Evolutionary conservation across 768 basidiomycete species (phyloP).

Genomic region (Termitomyces eurrhizus): DNA sequence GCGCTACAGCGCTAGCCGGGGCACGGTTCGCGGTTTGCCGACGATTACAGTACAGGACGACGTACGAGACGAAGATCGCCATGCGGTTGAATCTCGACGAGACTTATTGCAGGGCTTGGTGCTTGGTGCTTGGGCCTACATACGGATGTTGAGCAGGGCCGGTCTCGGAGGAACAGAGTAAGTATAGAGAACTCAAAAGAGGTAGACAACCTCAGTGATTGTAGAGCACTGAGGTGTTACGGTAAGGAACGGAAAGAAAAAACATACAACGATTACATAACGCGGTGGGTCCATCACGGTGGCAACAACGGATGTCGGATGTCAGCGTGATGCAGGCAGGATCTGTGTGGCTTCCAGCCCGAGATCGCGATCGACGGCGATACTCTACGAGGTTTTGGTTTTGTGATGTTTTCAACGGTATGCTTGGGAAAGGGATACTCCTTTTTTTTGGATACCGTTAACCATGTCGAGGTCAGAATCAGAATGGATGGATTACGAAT

Average conservation of each 20-base stretch:
- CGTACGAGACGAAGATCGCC: slow-evolving; percentile 30
- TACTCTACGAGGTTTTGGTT: slow-evolving; percentile 28
- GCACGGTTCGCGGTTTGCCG: slow-evolving; percentile 17
- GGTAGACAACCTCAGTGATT: too few species aligned
- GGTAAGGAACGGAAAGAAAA: too few species aligned
- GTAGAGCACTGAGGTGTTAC: too few species aligned
- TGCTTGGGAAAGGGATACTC: not conserved
- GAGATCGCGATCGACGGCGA: slow-evolving; percentile 36
- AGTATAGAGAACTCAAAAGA: too few species aligned
- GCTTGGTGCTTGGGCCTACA: slow-evolving; percentile 25
- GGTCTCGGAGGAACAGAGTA: too few species aligned
- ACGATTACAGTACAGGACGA: slow-evolving; percentile 23
- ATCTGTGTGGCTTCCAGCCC: slow-evolving; percentile 37
- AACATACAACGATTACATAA: too few species aligned
- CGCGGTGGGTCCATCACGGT: too few species aligned
- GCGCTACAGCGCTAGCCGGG: slow-evolving; percentile 23
- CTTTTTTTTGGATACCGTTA: not conserved
- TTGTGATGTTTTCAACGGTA: slow-evolving; percentile 32
- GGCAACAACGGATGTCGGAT: too few species aligned
- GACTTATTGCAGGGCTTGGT: slow-evolving; percentile 29
- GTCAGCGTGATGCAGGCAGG: slow-evolving; percentile 36
- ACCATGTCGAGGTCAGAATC: slow-evolving; percentile 17
- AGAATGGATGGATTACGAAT: slow-evolving; percentile 43
- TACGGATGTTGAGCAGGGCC: too few species aligned
- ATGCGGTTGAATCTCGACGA: slow-evolving; percentile 25